A percentile compares a stretch with the other conserved stretches of the same genome.
Evolutionary conservation across 768 basidiomycete genomes (phyloP).

Genomic region (Kwoniella dejecticola): DNA sequence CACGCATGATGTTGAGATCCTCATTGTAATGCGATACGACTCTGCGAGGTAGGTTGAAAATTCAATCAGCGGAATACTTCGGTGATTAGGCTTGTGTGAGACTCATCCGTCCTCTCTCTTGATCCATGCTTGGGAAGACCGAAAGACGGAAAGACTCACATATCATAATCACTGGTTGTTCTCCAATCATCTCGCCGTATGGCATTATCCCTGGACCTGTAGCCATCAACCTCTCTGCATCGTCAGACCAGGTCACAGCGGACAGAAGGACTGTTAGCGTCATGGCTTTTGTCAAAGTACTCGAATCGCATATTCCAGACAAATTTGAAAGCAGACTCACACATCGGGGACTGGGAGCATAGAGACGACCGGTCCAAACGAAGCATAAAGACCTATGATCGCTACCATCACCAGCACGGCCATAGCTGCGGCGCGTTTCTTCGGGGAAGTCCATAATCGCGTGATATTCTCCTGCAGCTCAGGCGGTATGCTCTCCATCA

Average conservation of each 20-base stretch:
- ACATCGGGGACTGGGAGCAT: too few species aligned
- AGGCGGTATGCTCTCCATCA: slow-evolving; percentile 7
- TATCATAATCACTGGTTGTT: slow-evolving; percentile 24
- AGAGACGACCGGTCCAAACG: background rate
- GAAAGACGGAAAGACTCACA: slow-evolving; percentile 20
- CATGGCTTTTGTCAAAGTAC: too few species aligned
- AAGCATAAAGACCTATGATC: background rate
- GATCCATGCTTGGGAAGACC: too few species aligned
- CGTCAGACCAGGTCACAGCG: background rate
- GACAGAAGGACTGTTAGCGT: too few species aligned
- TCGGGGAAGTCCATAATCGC: slow-evolving; percentile 1
- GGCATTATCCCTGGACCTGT: slow-evolving; percentile 2
- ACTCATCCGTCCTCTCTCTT: too few species aligned
- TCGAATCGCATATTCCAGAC: too few species aligned
- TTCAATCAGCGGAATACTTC: too few species aligned
- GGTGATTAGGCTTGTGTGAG: too few species aligned
- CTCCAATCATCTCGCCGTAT: slow-evolving; percentile 11
- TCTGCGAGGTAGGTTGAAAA: too few species aligned
- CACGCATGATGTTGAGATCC: slow-evolving; percentile 18
- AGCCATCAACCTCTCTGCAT: background rate
- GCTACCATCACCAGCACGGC: background rate
- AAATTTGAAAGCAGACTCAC: too few species aligned
- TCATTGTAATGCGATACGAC: slow-evolving; percentile 51
- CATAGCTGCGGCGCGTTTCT: background rate
- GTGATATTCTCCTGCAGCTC: background rate